These are phyloP conservation scores for Physocladia obscura DNA, from an alignment of 192 early-diverging fungal species.

Conservation along the genomic window DNA sequence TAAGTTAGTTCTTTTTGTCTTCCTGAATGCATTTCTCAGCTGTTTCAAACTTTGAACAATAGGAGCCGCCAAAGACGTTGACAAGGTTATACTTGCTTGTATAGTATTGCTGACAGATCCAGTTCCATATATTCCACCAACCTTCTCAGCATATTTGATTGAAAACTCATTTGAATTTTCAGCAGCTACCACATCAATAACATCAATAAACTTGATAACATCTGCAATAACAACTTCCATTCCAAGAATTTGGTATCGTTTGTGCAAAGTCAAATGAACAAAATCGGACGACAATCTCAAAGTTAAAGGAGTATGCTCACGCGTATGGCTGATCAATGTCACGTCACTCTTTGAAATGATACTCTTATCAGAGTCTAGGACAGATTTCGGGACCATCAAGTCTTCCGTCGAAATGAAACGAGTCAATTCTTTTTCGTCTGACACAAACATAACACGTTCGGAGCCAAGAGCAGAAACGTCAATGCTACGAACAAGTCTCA, in stretches of 20 bases:
- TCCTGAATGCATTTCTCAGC: slow-evolving; percentile 69
- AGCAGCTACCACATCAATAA: slow-evolving; percentile 69
- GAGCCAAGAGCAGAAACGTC: slow-evolving; percentile 48
- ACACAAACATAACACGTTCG: slow-evolving; percentile 65
- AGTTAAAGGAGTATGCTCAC: slow-evolving; percentile 68
- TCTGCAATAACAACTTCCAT: slow-evolving; percentile 77
- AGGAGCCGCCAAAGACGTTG: slow-evolving; percentile 72
- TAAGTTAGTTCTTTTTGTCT: slow-evolving; percentile 60
- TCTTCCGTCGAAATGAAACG: slow-evolving; percentile 74
- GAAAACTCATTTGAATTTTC: slow-evolving; percentile 72
- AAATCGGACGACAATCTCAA: slow-evolving; percentile 80
- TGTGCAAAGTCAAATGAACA: slow-evolving; percentile 73
- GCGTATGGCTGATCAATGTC: slow-evolving; percentile 60
- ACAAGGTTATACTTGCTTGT: slow-evolving; percentile 55
- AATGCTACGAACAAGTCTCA: slow-evolving; percentile 39
- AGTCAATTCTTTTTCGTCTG: slow-evolving; percentile 65
- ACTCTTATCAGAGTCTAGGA: slow-evolving; percentile 71
- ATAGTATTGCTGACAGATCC: slow-evolving; percentile 9
- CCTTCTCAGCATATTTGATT: slow-evolving; percentile 65
- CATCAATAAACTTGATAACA: slow-evolving; percentile 80
- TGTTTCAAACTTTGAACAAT: slow-evolving; percentile 69
- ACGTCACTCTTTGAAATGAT: slow-evolving; percentile 46
- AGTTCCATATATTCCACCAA: slow-evolving; percentile 15
- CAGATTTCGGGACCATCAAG: slow-evolving; percentile 67
- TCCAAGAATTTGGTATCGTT: slow-evolving; percentile 76